Base-by-base conservation (phyloP, 805 yeast genomes). In the Candida maesae region DNA sequence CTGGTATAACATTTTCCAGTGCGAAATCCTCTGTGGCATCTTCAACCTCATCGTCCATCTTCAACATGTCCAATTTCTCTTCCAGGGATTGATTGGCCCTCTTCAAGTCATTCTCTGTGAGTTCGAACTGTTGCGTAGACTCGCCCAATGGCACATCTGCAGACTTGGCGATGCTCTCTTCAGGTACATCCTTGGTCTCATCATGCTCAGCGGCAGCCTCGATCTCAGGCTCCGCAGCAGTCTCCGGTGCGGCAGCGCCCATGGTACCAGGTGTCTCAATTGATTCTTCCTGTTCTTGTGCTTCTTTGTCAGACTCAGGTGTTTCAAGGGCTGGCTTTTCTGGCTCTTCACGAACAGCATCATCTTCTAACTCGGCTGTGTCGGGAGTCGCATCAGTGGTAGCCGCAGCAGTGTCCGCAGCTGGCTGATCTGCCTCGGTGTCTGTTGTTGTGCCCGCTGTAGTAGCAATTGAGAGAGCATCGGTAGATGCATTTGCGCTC, bases 41-140 rank as follows among this genome's bases (percentile, higher is more conserved):
- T n/a, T 30, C 23, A 11, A 33, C 44, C 6, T 31, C 23, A 5
- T 35, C 46, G 49, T 45, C 18, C 54, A 38, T 19, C 36, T 44
- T 38, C 16, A 48, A 35, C 46, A 41, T 31, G 17, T 37, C 42
- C 3, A 44, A 33, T 23, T 45, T 43, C 15, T 33, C 41, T n/a
- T 45, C 59, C 21, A 58, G 46, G 8, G 39, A 34, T 40, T 42
- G 41, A 19, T 46, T 36, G 18, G 50, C 42, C 15, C 28, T 45
- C 36, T 51, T 44, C n/a, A 44, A 31, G 23, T 49, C 42, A 3
- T 43, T 44, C 49, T 36, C 38, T 1, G 17, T 28, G 8, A 33
- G 15, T 5, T 46, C 47, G 16, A 44, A 39, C 7, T 31, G 39
- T 26, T 43, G 39, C 2, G 55, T 51, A 14, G 55, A 51, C 36